These are phyloP conservation scores for Exophiala alcalophila DNA, from an alignment of 2,329 filamentous ascomycete species.

Conservation along the genomic window DNA sequence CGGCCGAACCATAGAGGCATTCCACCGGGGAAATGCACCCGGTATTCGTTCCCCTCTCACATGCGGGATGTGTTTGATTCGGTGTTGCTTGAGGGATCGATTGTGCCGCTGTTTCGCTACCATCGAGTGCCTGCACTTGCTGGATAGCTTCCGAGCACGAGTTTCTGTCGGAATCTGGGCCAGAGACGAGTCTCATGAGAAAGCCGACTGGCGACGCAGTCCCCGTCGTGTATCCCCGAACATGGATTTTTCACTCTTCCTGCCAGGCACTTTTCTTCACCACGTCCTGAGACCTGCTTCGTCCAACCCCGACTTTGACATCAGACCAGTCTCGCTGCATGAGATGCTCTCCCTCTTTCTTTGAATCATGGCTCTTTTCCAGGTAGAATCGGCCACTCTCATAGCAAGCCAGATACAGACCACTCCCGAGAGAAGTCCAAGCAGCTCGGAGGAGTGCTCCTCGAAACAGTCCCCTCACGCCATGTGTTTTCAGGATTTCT, in stretches of 20 bases:
- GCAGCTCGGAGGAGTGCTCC: slow-evolving; percentile 69
- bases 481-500: slow-evolving; percentile 64
- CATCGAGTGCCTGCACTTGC: too few species aligned
- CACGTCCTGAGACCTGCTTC: slow-evolving; percentile 29
- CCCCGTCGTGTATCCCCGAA: too few species aligned
- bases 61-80: too few species aligned
- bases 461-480: slow-evolving; percentile 68
- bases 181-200: too few species aligned
- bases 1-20: too few species aligned
- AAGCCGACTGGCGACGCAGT: too few species aligned
- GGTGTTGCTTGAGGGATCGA: too few species aligned
- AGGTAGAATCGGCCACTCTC: slow-evolving; percentile 70
- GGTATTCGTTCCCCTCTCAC: too few species aligned
- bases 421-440: slow-evolving; percentile 81
- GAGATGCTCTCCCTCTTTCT: slow-evolving; percentile 26
- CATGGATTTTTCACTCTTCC: slow-evolving; percentile 27
- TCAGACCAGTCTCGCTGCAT: slow-evolving; percentile 30
- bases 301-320: slow-evolving; percentile 29
- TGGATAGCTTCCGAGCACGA: too few species aligned
- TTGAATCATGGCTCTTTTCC: slow-evolving; percentile 35
- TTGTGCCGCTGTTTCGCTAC: too few species aligned
- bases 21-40: too few species aligned
- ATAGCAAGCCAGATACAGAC: slow-evolving; percentile 82
- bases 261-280: slow-evolving; percentile 33
- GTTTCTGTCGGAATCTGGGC: too few species aligned